phyloP scores from a whole-genome alignment of 768 basidiomycete species.

The Bullera alba region DNA sequence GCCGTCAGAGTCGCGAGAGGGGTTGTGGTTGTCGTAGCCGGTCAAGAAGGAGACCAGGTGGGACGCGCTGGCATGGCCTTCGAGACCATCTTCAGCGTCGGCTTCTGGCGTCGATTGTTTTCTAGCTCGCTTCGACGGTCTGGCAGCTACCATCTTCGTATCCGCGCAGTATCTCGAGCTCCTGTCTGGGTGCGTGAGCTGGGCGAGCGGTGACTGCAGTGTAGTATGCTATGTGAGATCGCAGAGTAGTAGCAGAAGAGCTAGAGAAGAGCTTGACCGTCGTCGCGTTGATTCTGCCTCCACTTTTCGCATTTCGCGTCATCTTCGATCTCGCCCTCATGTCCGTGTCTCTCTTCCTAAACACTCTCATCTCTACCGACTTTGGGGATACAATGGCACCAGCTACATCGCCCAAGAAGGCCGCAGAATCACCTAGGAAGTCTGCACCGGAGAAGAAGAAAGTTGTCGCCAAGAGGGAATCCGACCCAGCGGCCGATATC shows the following conservation, averaged over 20 bases:
- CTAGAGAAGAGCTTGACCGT: too few relatives aligned
- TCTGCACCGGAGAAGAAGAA: neutral
- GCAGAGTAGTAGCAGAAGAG: too few relatives aligned
- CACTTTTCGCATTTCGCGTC: neutral
- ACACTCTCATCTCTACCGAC: neutral
- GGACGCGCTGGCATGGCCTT: conserved; percentile 18
- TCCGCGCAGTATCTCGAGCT: too few relatives aligned
- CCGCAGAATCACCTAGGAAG: conserved; percentile 6
- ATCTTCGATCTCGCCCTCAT: neutral
- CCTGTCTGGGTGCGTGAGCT: too few relatives aligned
- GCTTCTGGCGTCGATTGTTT: neutral
- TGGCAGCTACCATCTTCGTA: neutral
- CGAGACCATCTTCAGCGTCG: neutral
- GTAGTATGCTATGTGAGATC: too few relatives aligned
- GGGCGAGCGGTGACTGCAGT: too few relatives aligned
- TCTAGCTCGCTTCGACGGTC: neutral
- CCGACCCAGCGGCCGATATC: conserved; percentile 23
- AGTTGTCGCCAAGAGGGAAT: conserved; percentile 1
- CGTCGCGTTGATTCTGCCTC: neutral
- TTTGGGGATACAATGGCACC: neutral
- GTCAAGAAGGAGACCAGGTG: conserved; percentile 39
- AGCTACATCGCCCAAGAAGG: neutral
- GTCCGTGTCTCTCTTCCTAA: neutral
- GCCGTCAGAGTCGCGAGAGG: conserved; percentile 1
- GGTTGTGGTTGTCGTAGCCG: conserved; percentile 23